phyloP scores from a whole-genome alignment of 192 early-diverging fungal species.

The Backusella tarrabulga region DNA sequence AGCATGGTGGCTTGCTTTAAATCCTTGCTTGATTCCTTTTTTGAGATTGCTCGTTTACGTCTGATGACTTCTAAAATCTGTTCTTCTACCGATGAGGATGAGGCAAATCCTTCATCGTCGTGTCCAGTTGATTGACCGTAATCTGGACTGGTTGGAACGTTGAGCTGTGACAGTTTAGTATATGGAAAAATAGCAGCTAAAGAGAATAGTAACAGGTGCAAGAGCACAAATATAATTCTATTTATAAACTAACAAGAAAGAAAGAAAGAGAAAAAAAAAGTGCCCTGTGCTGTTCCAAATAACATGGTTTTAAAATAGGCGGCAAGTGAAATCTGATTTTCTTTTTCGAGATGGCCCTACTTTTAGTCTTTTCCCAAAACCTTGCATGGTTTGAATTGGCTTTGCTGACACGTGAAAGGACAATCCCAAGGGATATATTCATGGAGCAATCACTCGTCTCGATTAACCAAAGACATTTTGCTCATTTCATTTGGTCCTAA shows the following conservation, averaged over 20 bases:
- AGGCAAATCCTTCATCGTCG: conserved; percentile 37
- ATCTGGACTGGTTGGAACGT: conserved; percentile 1
- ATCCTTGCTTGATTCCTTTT: not conserved
- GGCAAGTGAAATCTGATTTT: not conserved
- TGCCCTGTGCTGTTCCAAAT: not conserved
- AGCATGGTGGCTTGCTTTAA: conserved; percentile 5
- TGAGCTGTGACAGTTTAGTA: not conserved
- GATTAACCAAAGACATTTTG: too few species aligned
- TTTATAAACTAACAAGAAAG: not conserved
- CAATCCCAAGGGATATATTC: not conserved
- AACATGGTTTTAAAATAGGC: not conserved
- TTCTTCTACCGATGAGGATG: conserved; percentile 32
- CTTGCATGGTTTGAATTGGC: not conserved
- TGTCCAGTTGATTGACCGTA: not conserved
- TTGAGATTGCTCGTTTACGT: conserved; percentile 3
- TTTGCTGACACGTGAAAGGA: not conserved
- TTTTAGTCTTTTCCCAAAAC: not conserved
- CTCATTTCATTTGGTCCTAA: too few species aligned
- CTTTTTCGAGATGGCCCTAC: not conserved
- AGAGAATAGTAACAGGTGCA: not conserved
- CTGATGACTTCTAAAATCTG: conserved; percentile 17
- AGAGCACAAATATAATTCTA: not conserved
- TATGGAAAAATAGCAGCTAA: not conserved
- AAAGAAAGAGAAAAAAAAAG: not conserved
- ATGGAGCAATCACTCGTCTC: not conserved